These are phyloP conservation scores for Cornus kousa DNA, from an alignment of 148 eudicot genomes.

Conservation along the genomic window DNA sequence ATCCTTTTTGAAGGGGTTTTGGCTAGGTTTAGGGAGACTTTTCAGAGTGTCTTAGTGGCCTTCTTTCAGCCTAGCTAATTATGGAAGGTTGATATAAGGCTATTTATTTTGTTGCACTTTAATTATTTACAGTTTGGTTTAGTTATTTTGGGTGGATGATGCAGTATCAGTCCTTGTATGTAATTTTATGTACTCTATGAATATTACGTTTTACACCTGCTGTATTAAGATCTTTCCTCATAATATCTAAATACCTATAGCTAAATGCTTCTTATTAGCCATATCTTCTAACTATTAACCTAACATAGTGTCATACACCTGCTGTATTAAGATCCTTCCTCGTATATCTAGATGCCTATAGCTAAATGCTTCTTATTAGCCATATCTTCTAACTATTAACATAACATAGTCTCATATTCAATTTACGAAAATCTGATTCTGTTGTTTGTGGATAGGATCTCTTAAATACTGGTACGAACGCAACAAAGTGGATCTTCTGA, in stretches of 20 bases:
- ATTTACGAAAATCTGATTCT: not conserved
- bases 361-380: constrained; percentile 2
- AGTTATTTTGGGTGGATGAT: not conserved
- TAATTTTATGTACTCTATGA: not conserved
- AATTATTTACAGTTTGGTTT: not conserved
- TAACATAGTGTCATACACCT: not conserved
- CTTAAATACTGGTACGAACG: constrained; percentile 81
- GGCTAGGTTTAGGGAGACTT: not conserved
- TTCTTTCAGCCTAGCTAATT: not conserved
- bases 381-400: not conserved
- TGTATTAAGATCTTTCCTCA: not conserved
- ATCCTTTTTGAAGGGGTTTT: not conserved
- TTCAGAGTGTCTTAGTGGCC: not conserved
- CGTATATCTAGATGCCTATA: not conserved
- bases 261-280: constrained; percentile 1
- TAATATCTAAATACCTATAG: not conserved
- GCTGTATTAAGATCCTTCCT: not conserved
- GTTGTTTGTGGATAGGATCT: constrained; percentile 46
- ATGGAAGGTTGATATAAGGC: not conserved
- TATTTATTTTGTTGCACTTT: not conserved
- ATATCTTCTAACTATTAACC: not conserved
- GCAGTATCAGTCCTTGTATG: not conserved
- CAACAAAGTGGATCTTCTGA: constrained; percentile 64
- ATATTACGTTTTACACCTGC: not conserved
- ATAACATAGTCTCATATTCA: not conserved